Conservation (phyloP, 1,139 yeast species). For the Kurtzmaniella quercitrusa region DNA sequence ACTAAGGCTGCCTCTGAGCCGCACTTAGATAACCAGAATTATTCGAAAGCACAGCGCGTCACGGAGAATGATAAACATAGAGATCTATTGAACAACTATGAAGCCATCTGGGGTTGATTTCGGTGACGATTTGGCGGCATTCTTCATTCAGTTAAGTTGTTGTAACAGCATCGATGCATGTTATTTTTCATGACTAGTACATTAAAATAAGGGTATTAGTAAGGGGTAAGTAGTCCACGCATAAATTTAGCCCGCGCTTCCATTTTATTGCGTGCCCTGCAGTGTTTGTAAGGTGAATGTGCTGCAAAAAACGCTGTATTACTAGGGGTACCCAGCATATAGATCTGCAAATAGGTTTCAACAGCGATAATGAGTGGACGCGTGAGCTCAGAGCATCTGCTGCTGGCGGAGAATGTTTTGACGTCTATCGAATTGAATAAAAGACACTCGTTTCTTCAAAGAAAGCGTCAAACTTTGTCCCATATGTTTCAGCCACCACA, state of each 20-base stretch:
- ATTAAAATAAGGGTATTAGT: background rate
- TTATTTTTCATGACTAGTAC: too few relatives aligned
- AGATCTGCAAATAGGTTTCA: background rate
- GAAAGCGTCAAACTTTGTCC: constrained; percentile 3
- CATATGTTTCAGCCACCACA: constrained; percentile 7
- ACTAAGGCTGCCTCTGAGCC: too few relatives aligned
- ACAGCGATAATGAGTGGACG: background rate
- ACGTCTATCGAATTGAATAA: background rate
- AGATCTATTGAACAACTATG: too few relatives aligned
- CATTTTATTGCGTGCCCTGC: background rate
- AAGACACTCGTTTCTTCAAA: background rate
- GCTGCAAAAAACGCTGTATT: background rate
- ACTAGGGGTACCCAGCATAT: background rate
- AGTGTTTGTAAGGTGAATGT: background rate
- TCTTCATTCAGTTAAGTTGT: too few relatives aligned
- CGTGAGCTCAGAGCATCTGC: background rate
- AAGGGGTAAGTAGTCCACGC: background rate
- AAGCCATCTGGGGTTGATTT: too few relatives aligned
- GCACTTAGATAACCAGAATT: too few relatives aligned
- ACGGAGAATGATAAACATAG: too few relatives aligned
- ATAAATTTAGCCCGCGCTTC: background rate
- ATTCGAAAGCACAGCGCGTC: too few relatives aligned
- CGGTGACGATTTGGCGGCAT: too few relatives aligned
- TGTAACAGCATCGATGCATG: too few relatives aligned
- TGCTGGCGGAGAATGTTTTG: background rate